Percentiles rank a stretch among this genome's conserved stretches.
Evolutionary conservation across 768 basidiomycete genomes (phyloP).

Genomic region (Leccinum obscurum): DNA sequence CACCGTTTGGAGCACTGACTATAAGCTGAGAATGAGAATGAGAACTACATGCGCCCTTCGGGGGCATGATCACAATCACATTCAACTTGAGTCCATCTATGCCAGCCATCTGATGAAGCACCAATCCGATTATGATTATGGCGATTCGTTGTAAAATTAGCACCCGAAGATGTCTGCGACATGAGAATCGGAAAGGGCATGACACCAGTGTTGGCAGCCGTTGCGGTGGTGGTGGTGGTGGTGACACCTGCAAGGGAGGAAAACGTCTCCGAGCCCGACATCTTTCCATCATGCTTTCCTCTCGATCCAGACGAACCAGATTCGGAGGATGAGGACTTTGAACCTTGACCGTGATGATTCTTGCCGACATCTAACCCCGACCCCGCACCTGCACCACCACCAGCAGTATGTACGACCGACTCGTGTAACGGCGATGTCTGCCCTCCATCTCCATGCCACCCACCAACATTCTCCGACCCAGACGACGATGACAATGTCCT

Average conservation of each 20-base stretch:
- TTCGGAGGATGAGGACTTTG: not conserved
- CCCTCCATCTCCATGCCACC: not conserved
- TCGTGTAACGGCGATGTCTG: slow-evolving; percentile 4
- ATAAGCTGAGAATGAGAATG: slow-evolving; percentile 1
- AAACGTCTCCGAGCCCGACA: not conserved
- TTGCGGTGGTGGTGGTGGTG: not conserved
- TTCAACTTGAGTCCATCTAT: no score
- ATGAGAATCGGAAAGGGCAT: slow-evolving; percentile 25
- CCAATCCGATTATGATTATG: no score
- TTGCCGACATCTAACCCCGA: slow-evolving; percentile 5
- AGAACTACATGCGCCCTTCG: no score
- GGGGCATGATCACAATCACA: no score
- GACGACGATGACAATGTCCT: not conserved
- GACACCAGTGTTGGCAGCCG: not conserved
- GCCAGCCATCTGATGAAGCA: no score
- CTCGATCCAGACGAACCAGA: not conserved
- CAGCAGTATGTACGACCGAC: not conserved
- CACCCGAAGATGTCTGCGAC: slow-evolving; percentile 5
- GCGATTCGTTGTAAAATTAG: not conserved
- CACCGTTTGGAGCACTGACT: not conserved
- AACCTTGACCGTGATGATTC: not conserved
- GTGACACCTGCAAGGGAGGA: not conserved
- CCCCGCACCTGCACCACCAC: not conserved
- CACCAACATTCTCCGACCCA: slow-evolving; percentile 14
- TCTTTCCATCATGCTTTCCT: not conserved